Percentiles rank a stretch among this genome's conserved stretches.
Conservation (phyloP, 2,329 filamentous ascomycete genomes). For the Aureobasidium sp. region DNA sequence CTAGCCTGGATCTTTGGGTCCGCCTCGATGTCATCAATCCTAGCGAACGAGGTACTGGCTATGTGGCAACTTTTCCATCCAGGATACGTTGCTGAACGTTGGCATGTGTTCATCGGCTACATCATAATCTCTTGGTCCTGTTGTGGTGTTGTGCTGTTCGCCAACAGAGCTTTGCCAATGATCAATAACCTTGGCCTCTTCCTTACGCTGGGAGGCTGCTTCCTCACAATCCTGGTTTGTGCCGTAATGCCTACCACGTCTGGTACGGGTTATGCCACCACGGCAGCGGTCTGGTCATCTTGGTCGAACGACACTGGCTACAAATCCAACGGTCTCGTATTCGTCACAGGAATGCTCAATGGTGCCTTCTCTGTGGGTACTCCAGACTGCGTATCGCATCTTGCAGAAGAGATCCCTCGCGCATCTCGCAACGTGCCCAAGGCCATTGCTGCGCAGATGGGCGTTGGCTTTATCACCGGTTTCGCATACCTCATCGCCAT, state of each 20-base stretch:
- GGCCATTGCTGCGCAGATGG: slow-evolving; percentile 44
- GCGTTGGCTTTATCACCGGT: slow-evolving; percentile 44
- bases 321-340: slow-evolving; percentile 48
- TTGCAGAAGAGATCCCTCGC: slow-evolving; percentile 55
- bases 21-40: slow-evolving; percentile 33
- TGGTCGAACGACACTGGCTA: slow-evolving; percentile 37
- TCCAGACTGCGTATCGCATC: slow-evolving; percentile 54
- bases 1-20: slow-evolving; percentile 1
- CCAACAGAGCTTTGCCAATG: slow-evolving; percentile 45
- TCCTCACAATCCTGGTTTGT: slow-evolving; percentile 49
- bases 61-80: slow-evolving; percentile 45
- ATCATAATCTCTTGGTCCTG: slow-evolving; percentile 41
- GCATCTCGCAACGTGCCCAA: slow-evolving; percentile 47
- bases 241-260: slow-evolving; percentile 45
- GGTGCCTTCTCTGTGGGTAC: slow-evolving; percentile 59
- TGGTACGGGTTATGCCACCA: slow-evolving; percentile 33
- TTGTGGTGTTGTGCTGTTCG: slow-evolving; percentile 43
- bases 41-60: slow-evolving; percentile 38
- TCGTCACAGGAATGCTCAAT: slow-evolving; percentile 56
- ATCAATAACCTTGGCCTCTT: slow-evolving; percentile 49
- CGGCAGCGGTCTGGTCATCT: slow-evolving; percentile 35
- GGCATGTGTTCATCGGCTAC: slow-evolving; percentile 46
- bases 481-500: slow-evolving; percentile 34
- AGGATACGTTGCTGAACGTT: slow-evolving; percentile 37
- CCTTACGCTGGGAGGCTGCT: slow-evolving; percentile 44